Evolutionary conservation across 495 filamentous ascomycete genomes (phyloP).

Genomic region (Hypoxylon rickii): DNA sequence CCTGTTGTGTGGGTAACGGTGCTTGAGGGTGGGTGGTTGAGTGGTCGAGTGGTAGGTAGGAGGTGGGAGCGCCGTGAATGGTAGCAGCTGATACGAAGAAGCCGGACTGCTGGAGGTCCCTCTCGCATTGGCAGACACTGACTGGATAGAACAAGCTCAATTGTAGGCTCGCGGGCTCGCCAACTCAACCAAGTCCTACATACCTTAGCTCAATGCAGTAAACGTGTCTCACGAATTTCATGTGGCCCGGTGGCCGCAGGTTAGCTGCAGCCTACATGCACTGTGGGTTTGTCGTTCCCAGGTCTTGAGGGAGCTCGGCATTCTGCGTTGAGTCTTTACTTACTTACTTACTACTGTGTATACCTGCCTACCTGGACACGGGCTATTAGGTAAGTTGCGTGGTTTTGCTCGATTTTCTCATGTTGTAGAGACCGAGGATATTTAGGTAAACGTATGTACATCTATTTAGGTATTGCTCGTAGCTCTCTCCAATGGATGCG

Average conservation of each 20-base stretch:
- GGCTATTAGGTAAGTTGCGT: too few species aligned
- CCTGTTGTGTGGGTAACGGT: constrained; percentile 3
- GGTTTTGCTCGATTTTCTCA: too few species aligned
- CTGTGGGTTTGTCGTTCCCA: constrained; percentile 1
- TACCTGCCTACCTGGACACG: too few species aligned
- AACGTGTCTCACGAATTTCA: constrained; percentile 33
- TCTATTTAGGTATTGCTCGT: too few species aligned
- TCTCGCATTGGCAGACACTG: neutral
- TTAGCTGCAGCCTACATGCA: constrained; percentile 18
- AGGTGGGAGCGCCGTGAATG: constrained; percentile 17
- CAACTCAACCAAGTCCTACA: constrained; percentile 28
- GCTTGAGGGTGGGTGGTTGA: neutral
- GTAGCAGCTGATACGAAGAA: constrained; percentile 31
- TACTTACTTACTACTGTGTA: constrained; percentile 15
- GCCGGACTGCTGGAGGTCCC: constrained; percentile 1
- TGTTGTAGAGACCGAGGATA: too few species aligned
- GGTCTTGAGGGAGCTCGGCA: constrained; percentile 10
- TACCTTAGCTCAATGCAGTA: constrained; percentile 33
- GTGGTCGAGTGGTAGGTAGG: too few species aligned
- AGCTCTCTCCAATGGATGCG: neutral
- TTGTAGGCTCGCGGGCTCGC: constrained; percentile 8
- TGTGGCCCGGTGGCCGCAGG: constrained; percentile 30
- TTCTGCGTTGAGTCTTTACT: too few species aligned
- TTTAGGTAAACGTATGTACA: too few species aligned
- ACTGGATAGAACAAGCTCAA: constrained; percentile 7